Conservation (phyloP, 1,139 yeast species). For the Taphrina flavorubra region DNA sequence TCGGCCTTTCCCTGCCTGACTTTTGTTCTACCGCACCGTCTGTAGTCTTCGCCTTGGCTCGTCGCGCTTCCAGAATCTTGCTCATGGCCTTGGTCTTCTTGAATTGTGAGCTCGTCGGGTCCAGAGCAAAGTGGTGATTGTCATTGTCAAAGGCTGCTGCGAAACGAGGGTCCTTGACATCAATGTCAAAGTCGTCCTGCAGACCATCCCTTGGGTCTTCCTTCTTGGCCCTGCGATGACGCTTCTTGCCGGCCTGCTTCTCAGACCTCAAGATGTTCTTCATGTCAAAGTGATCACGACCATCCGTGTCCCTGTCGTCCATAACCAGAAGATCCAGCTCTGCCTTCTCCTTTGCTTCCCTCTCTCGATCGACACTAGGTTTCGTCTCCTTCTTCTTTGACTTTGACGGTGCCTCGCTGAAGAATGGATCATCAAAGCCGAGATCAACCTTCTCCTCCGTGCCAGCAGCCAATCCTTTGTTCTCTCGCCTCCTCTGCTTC, state of each 20-base stretch:
- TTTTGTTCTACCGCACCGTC: slow-evolving; percentile 4
- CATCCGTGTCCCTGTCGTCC: slow-evolving; percentile 62
- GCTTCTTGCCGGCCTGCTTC: slow-evolving; percentile 66
- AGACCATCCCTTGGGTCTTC: slow-evolving; percentile 53
- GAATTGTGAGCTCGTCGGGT: slow-evolving; percentile 77
- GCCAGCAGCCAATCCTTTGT: slow-evolving; percentile 47
- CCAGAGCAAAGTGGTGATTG: slow-evolving; percentile 88
- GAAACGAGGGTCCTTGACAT: slow-evolving; percentile 86
- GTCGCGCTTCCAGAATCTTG: slow-evolving; percentile 56
- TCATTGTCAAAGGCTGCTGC: slow-evolving; percentile 71
- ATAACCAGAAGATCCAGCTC: slow-evolving; percentile 61
- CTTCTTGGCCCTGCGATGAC: slow-evolving; percentile 62
- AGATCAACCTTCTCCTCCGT: slow-evolving; percentile 47
- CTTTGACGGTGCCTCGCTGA: slow-evolving; percentile 52
- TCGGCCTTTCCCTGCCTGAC: background rate
- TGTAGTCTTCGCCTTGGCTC: slow-evolving; percentile 41
- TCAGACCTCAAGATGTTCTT: slow-evolving; percentile 54
- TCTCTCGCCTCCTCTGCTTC: slow-evolving; percentile 74
- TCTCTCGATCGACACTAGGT: slow-evolving; percentile 41
- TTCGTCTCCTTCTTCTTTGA: slow-evolving; percentile 43
- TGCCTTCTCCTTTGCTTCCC: slow-evolving; percentile 45
- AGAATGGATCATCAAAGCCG: slow-evolving; percentile 48
- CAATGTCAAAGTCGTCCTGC: slow-evolving; percentile 59
- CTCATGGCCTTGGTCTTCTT: slow-evolving; percentile 88
- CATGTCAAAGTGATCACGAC: slow-evolving; percentile 71